Percentiles rank a stretch among this genome's conserved stretches.
These are phyloP conservation scores for Paracoccidioides lutzii DNA, from an alignment of 2,329 filamentous ascomycete species.

Conservation along the genomic window DNA sequence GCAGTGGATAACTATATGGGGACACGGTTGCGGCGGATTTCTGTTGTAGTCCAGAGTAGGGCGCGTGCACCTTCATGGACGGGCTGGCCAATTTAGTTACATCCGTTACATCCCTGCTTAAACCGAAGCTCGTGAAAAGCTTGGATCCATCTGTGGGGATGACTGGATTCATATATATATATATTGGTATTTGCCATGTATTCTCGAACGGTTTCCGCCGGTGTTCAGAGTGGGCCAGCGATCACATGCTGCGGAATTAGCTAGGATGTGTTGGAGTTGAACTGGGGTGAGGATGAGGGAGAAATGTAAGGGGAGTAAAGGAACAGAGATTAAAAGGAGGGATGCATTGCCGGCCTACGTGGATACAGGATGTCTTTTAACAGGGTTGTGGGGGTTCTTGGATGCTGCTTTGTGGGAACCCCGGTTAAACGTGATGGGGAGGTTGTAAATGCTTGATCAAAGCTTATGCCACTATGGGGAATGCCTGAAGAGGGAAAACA, in stretches of 20 bases:
- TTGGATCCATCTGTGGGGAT: background rate
- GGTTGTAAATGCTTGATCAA: no score
- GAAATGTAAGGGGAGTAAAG: background rate
- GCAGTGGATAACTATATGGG: background rate
- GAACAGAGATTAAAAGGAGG: background rate
- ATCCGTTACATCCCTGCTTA: background rate
- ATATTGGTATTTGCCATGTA: background rate
- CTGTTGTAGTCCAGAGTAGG: background rate
- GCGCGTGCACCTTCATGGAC: background rate
- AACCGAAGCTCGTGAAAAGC: background rate
- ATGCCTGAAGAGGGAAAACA: no score
- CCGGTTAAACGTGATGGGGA: no score
- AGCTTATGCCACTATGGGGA: no score
- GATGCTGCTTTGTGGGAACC: no score
- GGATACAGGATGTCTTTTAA: no score
- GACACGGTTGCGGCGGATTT: background rate
- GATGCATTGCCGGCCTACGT: background rate
- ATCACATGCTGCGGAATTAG: background rate
- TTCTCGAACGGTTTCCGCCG: no score
- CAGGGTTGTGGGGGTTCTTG: no score
- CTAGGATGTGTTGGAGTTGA: background rate
- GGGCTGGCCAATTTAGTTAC: background rate
- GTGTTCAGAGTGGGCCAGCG: background rate
- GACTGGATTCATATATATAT: background rate
- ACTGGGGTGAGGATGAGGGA: background rate